Conservation (phyloP, 306 rosid species). For the Potentilla sterilis region DNA sequence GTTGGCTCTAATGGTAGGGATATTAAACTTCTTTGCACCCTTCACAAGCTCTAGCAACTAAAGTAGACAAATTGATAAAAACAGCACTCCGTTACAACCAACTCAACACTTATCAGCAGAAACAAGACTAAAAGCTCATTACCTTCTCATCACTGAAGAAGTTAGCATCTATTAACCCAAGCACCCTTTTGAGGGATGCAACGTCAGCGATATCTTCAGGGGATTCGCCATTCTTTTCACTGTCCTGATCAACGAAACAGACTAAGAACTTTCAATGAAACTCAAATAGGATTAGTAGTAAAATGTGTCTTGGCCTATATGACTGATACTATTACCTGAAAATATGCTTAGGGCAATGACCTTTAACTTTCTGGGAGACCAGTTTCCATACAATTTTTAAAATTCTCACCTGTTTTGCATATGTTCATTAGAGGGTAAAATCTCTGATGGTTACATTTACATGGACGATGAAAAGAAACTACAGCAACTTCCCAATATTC, state of each 20-base stretch:
- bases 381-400: constrained; percentile 36
- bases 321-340: constrained; percentile 9
- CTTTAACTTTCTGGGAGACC: constrained; percentile 45
- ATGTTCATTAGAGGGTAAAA: not conserved
- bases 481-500: not conserved
- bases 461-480: not conserved
- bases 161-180: constrained; percentile 59
- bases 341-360: constrained; percentile 24
- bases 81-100: not conserved
- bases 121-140: not conserved
- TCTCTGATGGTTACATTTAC: not conserved
- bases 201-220: constrained; percentile 17
- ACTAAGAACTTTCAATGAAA: constrained; percentile 2
- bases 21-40: constrained; percentile 47
- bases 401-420: constrained; percentile 38
- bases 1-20: constrained; percentile 53
- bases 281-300: not conserved
- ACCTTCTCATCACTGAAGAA: constrained; percentile 59
- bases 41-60: constrained; percentile 52
- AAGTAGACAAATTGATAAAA: not conserved
- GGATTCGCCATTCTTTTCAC: constrained; percentile 32
- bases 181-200: constrained; percentile 37
- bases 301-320: not conserved
- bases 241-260: constrained; percentile 41
- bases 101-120: not conserved